phyloP scores from a whole-genome alignment of 441 rosid species.

The Corymbia citriodora region DNA sequence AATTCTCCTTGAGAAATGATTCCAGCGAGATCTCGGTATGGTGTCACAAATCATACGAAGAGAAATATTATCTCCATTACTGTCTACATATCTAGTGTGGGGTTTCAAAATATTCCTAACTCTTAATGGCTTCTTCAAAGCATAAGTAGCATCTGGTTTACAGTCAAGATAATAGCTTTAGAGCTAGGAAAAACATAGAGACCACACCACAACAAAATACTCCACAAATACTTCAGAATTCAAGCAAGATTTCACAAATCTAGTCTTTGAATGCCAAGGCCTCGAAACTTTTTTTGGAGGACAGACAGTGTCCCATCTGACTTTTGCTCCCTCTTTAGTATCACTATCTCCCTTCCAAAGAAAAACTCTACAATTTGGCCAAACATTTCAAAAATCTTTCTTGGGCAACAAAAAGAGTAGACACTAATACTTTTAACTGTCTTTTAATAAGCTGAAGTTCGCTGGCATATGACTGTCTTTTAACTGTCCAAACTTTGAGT shows the following conservation, averaged over 20 bases:
- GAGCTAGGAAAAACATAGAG: background rate
- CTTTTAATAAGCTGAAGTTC: background rate
- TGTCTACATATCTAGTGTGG: background rate
- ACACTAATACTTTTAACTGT: background rate
- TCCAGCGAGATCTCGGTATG: accelerated
- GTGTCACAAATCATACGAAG: background rate
- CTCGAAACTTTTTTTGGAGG: background rate
- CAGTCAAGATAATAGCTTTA: background rate
- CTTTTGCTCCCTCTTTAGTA: background rate
- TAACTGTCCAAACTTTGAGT: background rate
- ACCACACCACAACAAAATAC: background rate
- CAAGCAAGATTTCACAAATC: background rate
- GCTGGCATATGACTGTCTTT: background rate
- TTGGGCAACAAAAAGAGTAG: background rate
- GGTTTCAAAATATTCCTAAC: background rate
- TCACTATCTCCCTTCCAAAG: background rate
- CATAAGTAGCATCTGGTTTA: accelerated
- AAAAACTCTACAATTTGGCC: background rate
- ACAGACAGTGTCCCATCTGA: background rate
- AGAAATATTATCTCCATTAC: background rate
- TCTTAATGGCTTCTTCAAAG: background rate
- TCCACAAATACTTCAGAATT: background rate
- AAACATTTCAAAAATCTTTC: background rate
- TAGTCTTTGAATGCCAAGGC: background rate
- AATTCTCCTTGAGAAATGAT: too few relatives aligned